Base-by-base conservation (phyloP, 2,329 filamentous ascomycete genomes). In the Didymella pinodella region DNA sequence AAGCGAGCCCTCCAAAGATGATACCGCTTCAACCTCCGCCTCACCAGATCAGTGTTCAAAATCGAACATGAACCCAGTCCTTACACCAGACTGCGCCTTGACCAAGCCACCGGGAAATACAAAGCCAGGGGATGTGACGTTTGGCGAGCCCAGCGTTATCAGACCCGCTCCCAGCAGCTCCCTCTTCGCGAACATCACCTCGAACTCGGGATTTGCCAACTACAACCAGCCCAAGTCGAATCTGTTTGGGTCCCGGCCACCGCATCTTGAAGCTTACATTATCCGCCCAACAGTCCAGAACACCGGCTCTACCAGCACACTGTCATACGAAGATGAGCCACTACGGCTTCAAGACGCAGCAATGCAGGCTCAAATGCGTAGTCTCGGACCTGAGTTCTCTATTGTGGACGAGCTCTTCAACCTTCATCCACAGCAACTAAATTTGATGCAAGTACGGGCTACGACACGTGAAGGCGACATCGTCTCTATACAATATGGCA, bases 321-420 rank as follows among this genome's bases (percentile, higher is more conserved):
- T 49, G 14, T 54, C 50, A 7, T 36, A 54, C 4, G 22, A 4
- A 4, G n/a, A 50, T 7, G 46, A 50, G 18, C 25, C 31, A 3
- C 32, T 59, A 1, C 28, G 16, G 16, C 25, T 59, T 6, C 16
- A 16, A n/a, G 50, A 54, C 36, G 40, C 34, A 36, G 14, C 18
- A 8, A 22, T 59, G 28, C 41, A 54, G n/a, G 32, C 32, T 18
- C 41, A 54, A 7, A 2, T 54, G 14, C 46, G 22, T 7, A 50
- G 7, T 2, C n/a, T 43, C 14, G 57, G 54, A 1, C 11, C 54
- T 4, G 25, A 58, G 0, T 62, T 66, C 51, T 70, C 68, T 4
- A 47, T 71, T 28, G 38, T 72, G 22, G 49, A 70, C 10, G 38
- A 62, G 1, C 51, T 72, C 4, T 36, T 54, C 34, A 46, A 62